Percentiles rank a stretch among this genome's conserved stretches.
These are phyloP conservation scores for Heracleum sosnowskyi DNA, from an alignment of 129 eudicot genomes.

Conservation along the genomic window DNA sequence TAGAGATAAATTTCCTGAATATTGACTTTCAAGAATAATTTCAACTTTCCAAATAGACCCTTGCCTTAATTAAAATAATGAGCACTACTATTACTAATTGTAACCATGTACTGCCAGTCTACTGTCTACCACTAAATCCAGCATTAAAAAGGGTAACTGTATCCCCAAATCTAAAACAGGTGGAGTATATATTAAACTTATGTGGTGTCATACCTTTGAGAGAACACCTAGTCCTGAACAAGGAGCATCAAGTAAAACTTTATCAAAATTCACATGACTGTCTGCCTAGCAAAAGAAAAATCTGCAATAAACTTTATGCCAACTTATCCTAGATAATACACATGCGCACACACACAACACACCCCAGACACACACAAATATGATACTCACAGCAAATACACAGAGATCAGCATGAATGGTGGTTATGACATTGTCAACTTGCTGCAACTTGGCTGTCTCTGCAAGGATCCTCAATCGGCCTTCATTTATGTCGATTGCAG, in stretches of 20 bases:
- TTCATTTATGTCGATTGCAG: conserved; percentile 77
- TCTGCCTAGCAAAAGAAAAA: conserved; percentile 31
- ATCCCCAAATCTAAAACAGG: not conserved
- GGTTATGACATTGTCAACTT: conserved; percentile 53
- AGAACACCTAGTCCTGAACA: conserved; percentile 97
- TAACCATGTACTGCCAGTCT: not conserved
- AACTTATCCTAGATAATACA: not conserved
- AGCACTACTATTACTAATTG: not conserved
- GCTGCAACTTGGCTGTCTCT: conserved; percentile 75
- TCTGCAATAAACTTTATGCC: not conserved
- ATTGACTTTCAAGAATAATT: not conserved
- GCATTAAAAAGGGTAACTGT: not conserved
- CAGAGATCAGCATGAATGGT: conserved; percentile 75
- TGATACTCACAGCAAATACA: conserved; percentile 44
- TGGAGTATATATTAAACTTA: not conserved
- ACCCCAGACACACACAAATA: not conserved
- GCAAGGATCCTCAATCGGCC: conserved; percentile 84
- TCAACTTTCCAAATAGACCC: not conserved
- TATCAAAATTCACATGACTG: conserved; percentile 38
- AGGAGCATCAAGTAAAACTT: conserved; percentile 92
- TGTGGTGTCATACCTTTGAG: conserved; percentile 54
- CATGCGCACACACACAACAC: not conserved
- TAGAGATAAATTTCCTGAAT: not conserved
- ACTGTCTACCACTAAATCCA: not conserved
- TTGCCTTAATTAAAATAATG: not conserved